Evolutionary conservation across 1,284 basidiomycete species (phyloP), one percentile per base, ranked within the genome.

Genomic region (Polyporus tsugae): DNA sequence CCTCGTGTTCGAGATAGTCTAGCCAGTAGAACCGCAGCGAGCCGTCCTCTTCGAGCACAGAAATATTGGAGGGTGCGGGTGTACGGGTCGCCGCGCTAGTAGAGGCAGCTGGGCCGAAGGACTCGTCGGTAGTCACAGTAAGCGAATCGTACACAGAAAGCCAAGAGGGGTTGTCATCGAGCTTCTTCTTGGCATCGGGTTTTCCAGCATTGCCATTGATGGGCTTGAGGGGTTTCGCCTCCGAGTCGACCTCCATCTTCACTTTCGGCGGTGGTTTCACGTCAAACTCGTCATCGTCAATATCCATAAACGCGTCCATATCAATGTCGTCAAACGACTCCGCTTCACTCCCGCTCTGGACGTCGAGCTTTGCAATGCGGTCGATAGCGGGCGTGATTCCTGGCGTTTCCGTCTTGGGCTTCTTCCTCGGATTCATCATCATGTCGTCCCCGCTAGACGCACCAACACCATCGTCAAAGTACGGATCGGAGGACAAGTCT

Each of bases 1-100:
- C 90, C 19, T 93, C 89, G 60, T 90, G 86, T 77, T 98, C 96
- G 22, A 95, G 87, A 76, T 95, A 95, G 76, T 98, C 96, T 35
- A 97, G 83, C 96, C 96, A 98, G 83, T 92, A 98, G 82, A 98
- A 96, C 36, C 87, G 88, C n/a, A 98, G 82, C 1, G 89, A 91
- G 1, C 94, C 95, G 73, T 98, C 94, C 4, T 87, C 80, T 76
- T 97, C 94, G 1, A 94, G 83, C 0, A 89, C 89, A 33, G 86
- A 84, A 38, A 89, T 76, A 69, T 82, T 86, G 49, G 81, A 80
- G 9, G 86, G 79, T n/a, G 84, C 80, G 0, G 70, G 64, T 11
- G 44, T 68, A 4, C 86, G 80, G 1, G 78, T 72, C 6, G 79
- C 76, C 2, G 82, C 79, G n/a, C 83, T 75, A 6, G 78, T 62